These are phyloP conservation scores for Penicillium longicatenatum DNA, from an alignment of 495 filamentous ascomycete genomes.

Conservation along the genomic window DNA sequence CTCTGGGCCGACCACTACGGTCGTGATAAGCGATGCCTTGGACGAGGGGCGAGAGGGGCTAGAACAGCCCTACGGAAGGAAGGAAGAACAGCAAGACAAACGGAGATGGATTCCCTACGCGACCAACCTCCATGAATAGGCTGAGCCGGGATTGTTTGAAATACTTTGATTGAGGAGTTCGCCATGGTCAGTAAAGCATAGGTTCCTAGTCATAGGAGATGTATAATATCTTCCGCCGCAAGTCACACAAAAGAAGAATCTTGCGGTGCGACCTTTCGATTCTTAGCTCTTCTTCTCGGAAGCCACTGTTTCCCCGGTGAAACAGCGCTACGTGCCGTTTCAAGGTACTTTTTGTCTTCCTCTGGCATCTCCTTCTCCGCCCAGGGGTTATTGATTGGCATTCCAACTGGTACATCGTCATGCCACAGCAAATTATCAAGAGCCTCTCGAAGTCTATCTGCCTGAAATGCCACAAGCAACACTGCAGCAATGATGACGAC, in stretches of 20 bases:
- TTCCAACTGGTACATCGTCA: not conserved
- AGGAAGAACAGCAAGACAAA: no score
- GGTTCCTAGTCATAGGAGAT: no score
- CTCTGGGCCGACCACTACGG: no score
- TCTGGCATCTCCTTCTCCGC: not conserved
- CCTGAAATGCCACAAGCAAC: constrained; percentile 3
- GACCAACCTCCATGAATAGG: no score
- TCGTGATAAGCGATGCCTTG: no score
- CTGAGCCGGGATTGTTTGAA: no score
- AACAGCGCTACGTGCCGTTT: not conserved
- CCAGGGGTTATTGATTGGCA: not conserved
- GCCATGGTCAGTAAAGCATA: no score
- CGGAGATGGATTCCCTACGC: no score
- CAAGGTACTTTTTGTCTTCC: not conserved
- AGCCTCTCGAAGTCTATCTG: not conserved
- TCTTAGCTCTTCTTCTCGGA: not conserved
- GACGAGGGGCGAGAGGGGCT: no score
- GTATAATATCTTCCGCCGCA: no score
- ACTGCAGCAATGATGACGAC: constrained; percentile 24
- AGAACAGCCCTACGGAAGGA: no score
- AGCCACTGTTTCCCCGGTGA: not conserved
- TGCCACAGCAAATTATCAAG: not conserved
- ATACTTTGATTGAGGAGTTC: no score
- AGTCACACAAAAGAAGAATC: not conserved
- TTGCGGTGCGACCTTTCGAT: not conserved